A percentile compares a stretch with the other conserved stretches of the same genome.
Conservation (phyloP, 192 early-diverging fungal species). For the Polychytrium aggregatum region DNA sequence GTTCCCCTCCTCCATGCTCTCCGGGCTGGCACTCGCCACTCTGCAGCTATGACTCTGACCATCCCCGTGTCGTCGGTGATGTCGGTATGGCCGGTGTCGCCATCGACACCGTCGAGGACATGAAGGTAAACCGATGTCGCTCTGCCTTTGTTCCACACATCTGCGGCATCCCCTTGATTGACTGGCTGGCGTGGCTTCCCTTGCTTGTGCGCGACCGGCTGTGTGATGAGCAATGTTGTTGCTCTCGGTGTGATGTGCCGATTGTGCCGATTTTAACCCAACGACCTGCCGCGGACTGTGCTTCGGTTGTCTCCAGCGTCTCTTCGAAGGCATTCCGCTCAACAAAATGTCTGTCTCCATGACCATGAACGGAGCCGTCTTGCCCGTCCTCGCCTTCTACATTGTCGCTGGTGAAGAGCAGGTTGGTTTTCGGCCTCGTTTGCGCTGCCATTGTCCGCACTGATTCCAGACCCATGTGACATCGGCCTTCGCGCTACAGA, state of each 20-base stretch:
- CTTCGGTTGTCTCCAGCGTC: conserved; percentile 5
- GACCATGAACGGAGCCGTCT: conserved; percentile 93
- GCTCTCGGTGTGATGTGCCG: too few species aligned
- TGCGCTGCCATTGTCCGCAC: not conserved
- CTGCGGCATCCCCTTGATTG: not conserved
- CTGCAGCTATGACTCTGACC: conserved; percentile 72
- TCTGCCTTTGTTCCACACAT: not conserved
- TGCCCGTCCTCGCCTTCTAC: conserved; percentile 85
- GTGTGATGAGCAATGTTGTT: too few species aligned
- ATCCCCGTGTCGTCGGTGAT: conserved; percentile 78
- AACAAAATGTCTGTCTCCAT: conserved; percentile 87
- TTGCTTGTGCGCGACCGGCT: too few species aligned
- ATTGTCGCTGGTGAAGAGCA: conserved; percentile 82
- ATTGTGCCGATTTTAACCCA: too few species aligned
- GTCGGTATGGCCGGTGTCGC: conserved; percentile 92
- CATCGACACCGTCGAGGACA: conserved; percentile 85
- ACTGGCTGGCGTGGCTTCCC: too few species aligned
- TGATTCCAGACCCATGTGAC: not conserved
- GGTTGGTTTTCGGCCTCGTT: conserved; percentile 6
- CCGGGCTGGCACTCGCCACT: too few species aligned
- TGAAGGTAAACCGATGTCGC: conserved; percentile 53
- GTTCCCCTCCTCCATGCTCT: too few species aligned
- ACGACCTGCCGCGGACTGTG: not conserved
- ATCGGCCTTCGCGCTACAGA: too few species aligned
- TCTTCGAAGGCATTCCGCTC: conserved; percentile 80